Conservation (phyloP, 306 rosid species). For the Begonia fuchsioides region DNA sequence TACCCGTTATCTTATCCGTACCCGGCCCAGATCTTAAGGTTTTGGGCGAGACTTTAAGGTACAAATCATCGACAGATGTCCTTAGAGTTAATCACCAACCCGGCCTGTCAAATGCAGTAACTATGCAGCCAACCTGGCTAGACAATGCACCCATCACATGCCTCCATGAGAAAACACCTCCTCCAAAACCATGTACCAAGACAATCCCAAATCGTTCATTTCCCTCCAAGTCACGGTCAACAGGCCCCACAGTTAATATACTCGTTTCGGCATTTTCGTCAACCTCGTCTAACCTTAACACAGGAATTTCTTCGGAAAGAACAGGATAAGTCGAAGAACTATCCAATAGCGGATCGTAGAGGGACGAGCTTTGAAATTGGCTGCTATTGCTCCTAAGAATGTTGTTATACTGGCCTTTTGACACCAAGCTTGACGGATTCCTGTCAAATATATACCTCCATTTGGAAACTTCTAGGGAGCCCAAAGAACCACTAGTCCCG, state of each 20-base stretch:
- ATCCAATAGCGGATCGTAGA: conserved; percentile 68
- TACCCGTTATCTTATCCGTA: too few relatives aligned
- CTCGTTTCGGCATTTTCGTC: conserved; percentile 32
- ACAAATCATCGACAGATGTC: conserved; percentile 62
- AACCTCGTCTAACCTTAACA: conserved; percentile 43
- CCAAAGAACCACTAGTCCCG: conserved; percentile 26
- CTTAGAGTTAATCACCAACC: conserved; percentile 95
- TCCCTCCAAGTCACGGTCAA: conserved; percentile 30
- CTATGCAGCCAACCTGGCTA: conserved; percentile 60
- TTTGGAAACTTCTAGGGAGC: conserved; percentile 29
- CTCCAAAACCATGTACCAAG: conserved; percentile 92
- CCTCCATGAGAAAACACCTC: conserved; percentile 98
- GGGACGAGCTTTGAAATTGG: conserved; percentile 60
- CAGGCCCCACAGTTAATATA: conserved; percentile 18
- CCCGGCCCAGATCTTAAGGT: too few relatives aligned
- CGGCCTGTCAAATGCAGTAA: conserved; percentile 92
- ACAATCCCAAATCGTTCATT: conserved; percentile 57
- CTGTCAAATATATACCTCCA: conserved; percentile 47
- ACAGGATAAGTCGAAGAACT: conserved; percentile 29
- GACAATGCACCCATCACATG: conserved; percentile 80
- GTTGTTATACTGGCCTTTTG: conserved; percentile 48
- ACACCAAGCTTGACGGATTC: conserved; percentile 29
- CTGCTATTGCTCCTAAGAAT: conserved; percentile 80
- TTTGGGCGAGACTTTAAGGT: too few relatives aligned
- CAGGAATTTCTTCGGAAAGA: conserved; percentile 62